Evolutionary conservation across 2,329 filamentous ascomycete species (phyloP).

Genomic region (Talaromyces albobiverticillius): DNA sequence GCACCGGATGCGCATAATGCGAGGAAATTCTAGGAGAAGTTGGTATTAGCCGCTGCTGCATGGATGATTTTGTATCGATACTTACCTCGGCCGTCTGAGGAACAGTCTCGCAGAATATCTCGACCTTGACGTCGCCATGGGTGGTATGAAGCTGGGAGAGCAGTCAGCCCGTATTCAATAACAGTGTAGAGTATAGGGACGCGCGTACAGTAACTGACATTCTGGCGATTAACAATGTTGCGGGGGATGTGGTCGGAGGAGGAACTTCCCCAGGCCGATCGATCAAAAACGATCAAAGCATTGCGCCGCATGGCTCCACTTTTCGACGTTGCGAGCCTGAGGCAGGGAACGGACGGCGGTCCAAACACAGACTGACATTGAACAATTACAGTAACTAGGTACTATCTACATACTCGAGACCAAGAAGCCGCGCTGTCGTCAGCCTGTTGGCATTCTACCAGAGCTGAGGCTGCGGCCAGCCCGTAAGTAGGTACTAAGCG

Average conservation of each 20-base stretch:
- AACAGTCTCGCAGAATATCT: constrained; percentile 92
- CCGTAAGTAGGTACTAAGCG: no score
- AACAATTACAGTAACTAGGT: no score
- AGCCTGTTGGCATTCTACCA: no score
- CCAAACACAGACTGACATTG: neutral
- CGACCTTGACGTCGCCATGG: constrained; percentile 86
- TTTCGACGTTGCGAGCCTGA: neutral
- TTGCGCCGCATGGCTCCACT: constrained; percentile 1
- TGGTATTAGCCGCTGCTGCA: neutral
- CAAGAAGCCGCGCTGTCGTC: neutral
- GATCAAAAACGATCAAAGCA: no score
- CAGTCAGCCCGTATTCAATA: neutral
- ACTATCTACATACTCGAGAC: neutral
- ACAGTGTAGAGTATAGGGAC: neutral
- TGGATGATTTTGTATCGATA: neutral
- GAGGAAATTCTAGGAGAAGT: constrained; percentile 55
- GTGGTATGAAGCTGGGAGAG: constrained; percentile 69
- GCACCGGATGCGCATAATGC: constrained; percentile 61
- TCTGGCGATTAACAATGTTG: no score
- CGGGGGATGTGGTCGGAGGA: no score
- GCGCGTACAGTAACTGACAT: neutral
- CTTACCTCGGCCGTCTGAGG: constrained; percentile 83
- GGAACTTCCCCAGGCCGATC: no score
- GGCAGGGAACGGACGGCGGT: neutral
- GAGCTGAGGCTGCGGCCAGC: no score